Conservation (phyloP, 1,284 basidiomycete genomes). For the Marasmius sp. region DNA sequence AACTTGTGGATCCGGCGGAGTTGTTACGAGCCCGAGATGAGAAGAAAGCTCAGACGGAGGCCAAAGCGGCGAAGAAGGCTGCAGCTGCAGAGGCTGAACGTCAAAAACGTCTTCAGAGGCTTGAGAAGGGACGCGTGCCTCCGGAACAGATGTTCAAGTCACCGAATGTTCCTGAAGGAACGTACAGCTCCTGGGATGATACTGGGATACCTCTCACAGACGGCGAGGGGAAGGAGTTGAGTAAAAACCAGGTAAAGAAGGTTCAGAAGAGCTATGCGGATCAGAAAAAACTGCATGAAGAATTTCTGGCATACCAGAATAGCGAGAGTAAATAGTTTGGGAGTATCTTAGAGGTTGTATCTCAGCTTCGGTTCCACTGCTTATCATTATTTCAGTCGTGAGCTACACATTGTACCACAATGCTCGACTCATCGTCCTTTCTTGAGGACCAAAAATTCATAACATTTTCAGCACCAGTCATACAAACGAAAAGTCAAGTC, state of each 20-base stretch:
- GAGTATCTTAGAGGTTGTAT: neutral
- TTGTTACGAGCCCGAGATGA: constrained; percentile 87
- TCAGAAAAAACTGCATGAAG: constrained; percentile 81
- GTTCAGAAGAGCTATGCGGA: constrained; percentile 74
- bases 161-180: constrained; percentile 69
- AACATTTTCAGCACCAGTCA: too few relatives aligned
- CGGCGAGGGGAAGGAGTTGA: constrained; percentile 80
- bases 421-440: too few relatives aligned
- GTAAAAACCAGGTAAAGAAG: constrained; percentile 84
- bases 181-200: constrained; percentile 82
- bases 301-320: constrained; percentile 65
- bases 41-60: constrained; percentile 77
- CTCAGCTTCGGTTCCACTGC: too few relatives aligned
- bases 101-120: constrained; percentile 75
- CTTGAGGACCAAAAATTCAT: too few relatives aligned
- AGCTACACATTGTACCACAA: too few relatives aligned
- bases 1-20: constrained; percentile 84
- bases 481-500: too few relatives aligned
- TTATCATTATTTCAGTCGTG: too few relatives aligned
- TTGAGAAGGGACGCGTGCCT: constrained; percentile 81
- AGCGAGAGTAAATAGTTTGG: constrained; percentile 24
- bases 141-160: constrained; percentile 86
- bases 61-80: constrained; percentile 83
- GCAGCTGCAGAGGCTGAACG: constrained; percentile 72
- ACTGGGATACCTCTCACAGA: constrained; percentile 85